Evolutionary conservation across 2,329 filamentous ascomycete genomes (phyloP).

Genomic region (Fusarium marasasianum): DNA sequence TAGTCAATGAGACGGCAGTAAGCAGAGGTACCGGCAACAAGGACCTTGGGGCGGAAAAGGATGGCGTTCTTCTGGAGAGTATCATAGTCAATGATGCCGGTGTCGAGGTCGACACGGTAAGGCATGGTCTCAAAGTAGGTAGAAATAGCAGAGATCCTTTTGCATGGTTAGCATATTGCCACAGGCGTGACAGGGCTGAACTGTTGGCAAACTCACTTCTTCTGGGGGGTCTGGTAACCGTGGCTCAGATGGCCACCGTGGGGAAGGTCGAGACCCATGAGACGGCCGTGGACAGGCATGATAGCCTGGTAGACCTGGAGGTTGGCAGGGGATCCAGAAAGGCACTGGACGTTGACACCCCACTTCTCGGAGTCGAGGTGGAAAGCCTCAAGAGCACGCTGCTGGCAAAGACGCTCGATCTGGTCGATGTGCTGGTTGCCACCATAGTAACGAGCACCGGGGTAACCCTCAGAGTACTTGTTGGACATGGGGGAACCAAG

Average conservation of each 20-base stretch:
- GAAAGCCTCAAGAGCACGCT: slow-evolving; percentile 91
- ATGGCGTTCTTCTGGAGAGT: slow-evolving; percentile 87
- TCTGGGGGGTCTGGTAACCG: slow-evolving; percentile 94
- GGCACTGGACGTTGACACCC: slow-evolving; percentile 98
- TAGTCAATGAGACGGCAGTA: slow-evolving; percentile 99
- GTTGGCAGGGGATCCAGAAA: slow-evolving; percentile 94
- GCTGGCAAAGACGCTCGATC: slow-evolving; percentile 95
- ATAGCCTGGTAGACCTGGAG: slow-evolving; percentile 98
- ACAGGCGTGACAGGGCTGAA: neutral
- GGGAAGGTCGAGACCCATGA: slow-evolving; percentile 96
- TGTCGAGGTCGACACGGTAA: slow-evolving; percentile 88
- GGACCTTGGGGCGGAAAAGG: slow-evolving; percentile 94
- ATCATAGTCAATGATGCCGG: slow-evolving; percentile 97
- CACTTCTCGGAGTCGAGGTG: slow-evolving; percentile 86
- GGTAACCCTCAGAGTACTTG: slow-evolving; percentile 99
- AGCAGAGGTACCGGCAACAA: slow-evolving; percentile 95
- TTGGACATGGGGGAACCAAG: slow-evolving; percentile 95
- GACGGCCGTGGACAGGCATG: slow-evolving; percentile 91
- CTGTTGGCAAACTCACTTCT: slow-evolving; percentile 71
- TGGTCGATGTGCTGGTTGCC: slow-evolving; percentile 99
- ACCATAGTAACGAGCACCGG: slow-evolving; percentile 97
- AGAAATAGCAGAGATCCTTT: slow-evolving; percentile 90
- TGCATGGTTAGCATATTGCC: neutral
- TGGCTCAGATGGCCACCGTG: slow-evolving; percentile 96
- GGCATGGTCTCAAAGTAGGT: slow-evolving; percentile 99